Evolutionary conservation across 176 grass and related monocot genomes (phyloP), one percentile per base, ranked within the genome.

Genomic region (Elaeis guineensis): DNA sequence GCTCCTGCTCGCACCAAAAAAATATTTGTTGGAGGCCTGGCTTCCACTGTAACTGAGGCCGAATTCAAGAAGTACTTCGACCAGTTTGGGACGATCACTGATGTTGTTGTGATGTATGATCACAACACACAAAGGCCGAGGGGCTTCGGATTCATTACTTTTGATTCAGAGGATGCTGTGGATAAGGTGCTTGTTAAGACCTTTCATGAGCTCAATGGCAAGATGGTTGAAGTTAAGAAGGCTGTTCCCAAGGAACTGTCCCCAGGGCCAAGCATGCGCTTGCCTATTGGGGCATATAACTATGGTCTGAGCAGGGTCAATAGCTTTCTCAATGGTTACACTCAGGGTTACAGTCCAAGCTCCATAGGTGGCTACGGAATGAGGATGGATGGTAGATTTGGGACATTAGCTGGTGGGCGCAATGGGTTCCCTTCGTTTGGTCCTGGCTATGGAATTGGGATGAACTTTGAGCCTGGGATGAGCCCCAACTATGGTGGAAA

Each of bases 81-180:
- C 67, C 86, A 96, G 60, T 96, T 96, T 18, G 91, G 91, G 16
- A 73, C 77, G 50, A 85, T 90, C 65, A 87, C 83, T 12, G 91
- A 96, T 66, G 91, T 90, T 16, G 91, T 96, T 19, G 86, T 96
- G 35, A 96, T 96, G 91, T 96, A 96, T 17, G 91, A 96, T 75
- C 86, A 96, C 65, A 96, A 80, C 62, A 96, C 86, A 0, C 91
- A 90, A 57, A 82, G 91, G 68, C 91, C 91, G 21, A 86, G 91
- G 68, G 91, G 91, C 16, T 96, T 96, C 21, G 91, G 91, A 29
- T 96, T 96, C 78, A 96, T 96, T 77, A 96, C 91, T 35, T 96
- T 79, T 81, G 91, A 96, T 60, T 90, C 86, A 2, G 91, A 96
- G 61, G 91, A 82, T 2, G 80, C 91, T 1, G 91, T 96, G 65